These are phyloP conservation scores for Solanum ahanhuiri DNA, from an alignment of 257 asterid species.

Conservation along the genomic window DNA sequence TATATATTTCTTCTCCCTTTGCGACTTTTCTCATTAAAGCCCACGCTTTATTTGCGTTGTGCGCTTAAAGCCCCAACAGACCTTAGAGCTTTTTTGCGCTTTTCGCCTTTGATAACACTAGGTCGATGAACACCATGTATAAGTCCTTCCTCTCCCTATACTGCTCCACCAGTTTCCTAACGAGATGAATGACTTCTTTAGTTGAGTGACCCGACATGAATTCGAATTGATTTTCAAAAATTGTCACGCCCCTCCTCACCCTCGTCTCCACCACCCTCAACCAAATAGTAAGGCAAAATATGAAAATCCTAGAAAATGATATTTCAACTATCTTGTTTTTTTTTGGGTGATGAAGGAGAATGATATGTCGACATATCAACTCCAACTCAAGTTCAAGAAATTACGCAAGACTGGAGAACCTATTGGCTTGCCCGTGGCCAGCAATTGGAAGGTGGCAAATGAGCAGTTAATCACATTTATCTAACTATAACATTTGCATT, in stretches of 20 bases:
- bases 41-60: no score
- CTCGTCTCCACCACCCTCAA: neutral
- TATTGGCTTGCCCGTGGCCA: neutral
- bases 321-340: no score
- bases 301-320: neutral
- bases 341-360: no score
- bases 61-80: no score
- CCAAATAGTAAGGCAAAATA: neutral
- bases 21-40: no score
- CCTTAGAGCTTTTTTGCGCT: no score
- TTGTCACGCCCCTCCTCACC: neutral
- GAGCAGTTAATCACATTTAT: neutral
- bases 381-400: no score
- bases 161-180: neutral
- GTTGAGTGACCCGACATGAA: neutral
- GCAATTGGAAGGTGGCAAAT: neutral
- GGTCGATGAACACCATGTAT: neutral
- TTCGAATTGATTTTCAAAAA: neutral
- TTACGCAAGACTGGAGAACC: neutral
- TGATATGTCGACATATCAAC: no score
- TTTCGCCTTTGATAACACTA: neutral
- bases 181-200: neutral
- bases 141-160: neutral
- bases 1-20: no score
- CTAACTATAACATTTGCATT: neutral